These are phyloP conservation scores for Ceratobasidium sp. DNA, from an alignment of 1,284 basidiomycete species.

Conservation along the genomic window DNA sequence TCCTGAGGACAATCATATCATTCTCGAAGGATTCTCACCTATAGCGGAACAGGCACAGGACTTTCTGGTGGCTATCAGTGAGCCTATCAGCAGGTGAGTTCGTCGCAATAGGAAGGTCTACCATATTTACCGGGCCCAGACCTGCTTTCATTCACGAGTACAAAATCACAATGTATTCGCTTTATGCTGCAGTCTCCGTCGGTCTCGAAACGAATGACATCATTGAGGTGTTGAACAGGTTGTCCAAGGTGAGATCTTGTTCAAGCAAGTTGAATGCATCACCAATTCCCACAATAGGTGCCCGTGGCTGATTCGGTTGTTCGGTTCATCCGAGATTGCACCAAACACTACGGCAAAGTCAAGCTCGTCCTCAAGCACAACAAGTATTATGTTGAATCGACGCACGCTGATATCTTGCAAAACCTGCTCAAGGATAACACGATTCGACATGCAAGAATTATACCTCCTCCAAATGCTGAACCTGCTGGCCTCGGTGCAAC, in stretches of 20 bases:
- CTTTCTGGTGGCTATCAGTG: slow-evolving; percentile 96
- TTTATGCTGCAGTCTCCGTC: slow-evolving; percentile 98
- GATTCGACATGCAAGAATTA: slow-evolving; percentile 82
- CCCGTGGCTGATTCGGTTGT: slow-evolving; percentile 87
- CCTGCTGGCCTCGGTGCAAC: not conserved
- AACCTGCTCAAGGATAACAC: slow-evolving; percentile 82
- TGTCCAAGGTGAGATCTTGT: slow-evolving; percentile 72
- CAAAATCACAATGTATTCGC: slow-evolving; percentile 95
- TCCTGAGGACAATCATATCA: slow-evolving; percentile 92
- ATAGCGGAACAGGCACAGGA: slow-evolving; percentile 99
- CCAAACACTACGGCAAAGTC: slow-evolving; percentile 94
- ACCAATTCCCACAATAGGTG: slow-evolving; percentile 60
- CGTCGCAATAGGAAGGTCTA: not conserved
- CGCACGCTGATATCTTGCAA: slow-evolving; percentile 89
- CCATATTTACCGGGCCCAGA: slow-evolving; percentile 55
- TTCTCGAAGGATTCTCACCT: slow-evolving; percentile 94
- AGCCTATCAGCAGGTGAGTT: slow-evolving; percentile 95
- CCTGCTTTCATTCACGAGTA: slow-evolving; percentile 99
- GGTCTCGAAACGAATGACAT: slow-evolving; percentile 98
- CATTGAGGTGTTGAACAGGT: slow-evolving; percentile 90
- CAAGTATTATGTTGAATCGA: slow-evolving; percentile 94
- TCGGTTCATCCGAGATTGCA: slow-evolving; percentile 87
- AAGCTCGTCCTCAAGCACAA: slow-evolving; percentile 97
- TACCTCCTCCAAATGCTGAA: slow-evolving; percentile 62
- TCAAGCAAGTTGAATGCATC: not conserved